phyloP scores from a whole-genome alignment of 208 protist genomes.

The Acanthamoeba sp. region DNA sequence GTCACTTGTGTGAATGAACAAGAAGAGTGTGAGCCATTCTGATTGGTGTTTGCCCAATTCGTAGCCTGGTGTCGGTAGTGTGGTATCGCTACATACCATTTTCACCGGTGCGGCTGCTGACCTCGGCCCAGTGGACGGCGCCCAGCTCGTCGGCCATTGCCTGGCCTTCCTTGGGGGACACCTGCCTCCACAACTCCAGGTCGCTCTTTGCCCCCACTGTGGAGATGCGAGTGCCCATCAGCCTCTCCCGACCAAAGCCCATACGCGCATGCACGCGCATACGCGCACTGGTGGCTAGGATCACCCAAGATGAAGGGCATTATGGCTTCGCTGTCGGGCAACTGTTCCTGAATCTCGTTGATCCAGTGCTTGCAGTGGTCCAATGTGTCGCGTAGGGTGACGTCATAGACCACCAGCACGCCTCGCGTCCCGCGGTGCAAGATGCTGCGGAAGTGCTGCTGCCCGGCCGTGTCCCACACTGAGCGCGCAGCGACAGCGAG shows the following conservation, averaged over 20 bases:
- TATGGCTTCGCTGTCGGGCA: neutral
- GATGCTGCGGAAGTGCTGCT: conserved; percentile 89
- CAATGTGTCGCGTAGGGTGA: neutral
- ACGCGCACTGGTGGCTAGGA: too few species aligned
- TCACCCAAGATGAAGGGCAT: neutral
- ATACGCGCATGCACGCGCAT: too few species aligned
- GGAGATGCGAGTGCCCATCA: too few species aligned
- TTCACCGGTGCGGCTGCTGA: neutral
- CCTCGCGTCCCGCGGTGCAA: conserved; percentile 88
- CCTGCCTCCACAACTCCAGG: neutral
- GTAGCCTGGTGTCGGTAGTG: too few species aligned
- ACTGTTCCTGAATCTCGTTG: neutral
- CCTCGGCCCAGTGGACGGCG: neutral
- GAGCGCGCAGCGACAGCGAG: neutral
- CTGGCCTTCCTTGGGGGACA: neutral
- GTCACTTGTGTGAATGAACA: neutral
- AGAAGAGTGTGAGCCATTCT: too few species aligned
- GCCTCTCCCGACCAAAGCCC: too few species aligned
- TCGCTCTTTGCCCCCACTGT: neutral
- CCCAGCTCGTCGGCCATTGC: neutral
- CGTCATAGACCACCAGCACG: conserved; percentile 83
- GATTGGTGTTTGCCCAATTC: too few species aligned
- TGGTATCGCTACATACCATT: neutral
- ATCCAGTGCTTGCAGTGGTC: neutral
- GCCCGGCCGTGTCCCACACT: conserved; percentile 88